Evolutionary conservation across 1,284 basidiomycete species (phyloP).

Genomic region (Malassezia psittaci): DNA sequence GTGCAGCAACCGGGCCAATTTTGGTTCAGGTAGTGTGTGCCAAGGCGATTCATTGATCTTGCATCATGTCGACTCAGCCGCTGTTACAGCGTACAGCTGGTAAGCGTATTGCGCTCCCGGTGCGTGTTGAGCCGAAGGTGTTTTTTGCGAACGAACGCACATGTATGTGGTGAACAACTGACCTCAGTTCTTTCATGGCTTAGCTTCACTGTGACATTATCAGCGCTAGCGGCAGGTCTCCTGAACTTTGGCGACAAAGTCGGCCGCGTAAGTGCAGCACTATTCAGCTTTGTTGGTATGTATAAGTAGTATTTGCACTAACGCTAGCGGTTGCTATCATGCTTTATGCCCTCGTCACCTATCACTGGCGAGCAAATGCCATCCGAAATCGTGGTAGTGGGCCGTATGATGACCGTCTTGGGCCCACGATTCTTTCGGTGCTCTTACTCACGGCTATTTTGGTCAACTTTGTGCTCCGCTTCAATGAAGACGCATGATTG

Average conservation of each 20-base stretch:
- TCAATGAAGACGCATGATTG: conserved; percentile 22
- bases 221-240: conserved; percentile 44
- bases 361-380: conserved; percentile 88
- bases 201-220: conserved; percentile 48
- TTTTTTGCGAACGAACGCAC: conserved; percentile 48
- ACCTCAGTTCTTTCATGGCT: conserved; percentile 46
- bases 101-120: conserved; percentile 47
- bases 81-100: conserved; percentile 83
- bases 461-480: conserved; percentile 48
- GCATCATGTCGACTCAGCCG: conserved; percentile 85
- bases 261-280: conserved; percentile 78
- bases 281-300: conserved; percentile 83
- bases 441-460: conserved; percentile 45
- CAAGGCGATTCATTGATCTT: background rate
- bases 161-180: conserved; percentile 23
- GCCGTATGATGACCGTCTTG: conserved; percentile 91
- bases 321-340: conserved; percentile 81
- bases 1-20: background rate
- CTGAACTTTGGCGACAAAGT: conserved; percentile 52
- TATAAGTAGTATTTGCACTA: conserved; percentile 18
- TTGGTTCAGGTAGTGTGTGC: too few relatives aligned
- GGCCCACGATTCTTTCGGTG: conserved; percentile 50
- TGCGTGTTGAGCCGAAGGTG: conserved; percentile 47
- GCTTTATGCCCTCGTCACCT: conserved; percentile 87
- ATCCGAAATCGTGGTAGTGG: conserved; percentile 84